These are phyloP conservation scores for Colletotrichum siamense DNA, from an alignment of 2,329 filamentous ascomycete species.

Conservation along the genomic window DNA sequence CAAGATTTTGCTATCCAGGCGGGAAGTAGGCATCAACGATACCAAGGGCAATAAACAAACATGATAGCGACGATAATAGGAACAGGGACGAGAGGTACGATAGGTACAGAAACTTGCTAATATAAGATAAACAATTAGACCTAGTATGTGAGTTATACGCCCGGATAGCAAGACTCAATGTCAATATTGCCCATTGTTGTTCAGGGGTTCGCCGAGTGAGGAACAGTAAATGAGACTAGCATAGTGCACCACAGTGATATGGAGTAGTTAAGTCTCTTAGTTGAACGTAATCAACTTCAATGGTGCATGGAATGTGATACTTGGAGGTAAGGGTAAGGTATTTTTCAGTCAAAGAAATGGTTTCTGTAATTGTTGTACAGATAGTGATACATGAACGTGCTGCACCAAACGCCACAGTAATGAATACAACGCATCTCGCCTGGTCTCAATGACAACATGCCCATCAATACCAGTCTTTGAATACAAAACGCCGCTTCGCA, in stretches of 20 bases:
- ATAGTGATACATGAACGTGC: background rate
- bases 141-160: too few species aligned
- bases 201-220: background rate
- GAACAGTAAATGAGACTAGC: background rate
- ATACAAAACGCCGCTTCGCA: background rate
- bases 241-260: background rate
- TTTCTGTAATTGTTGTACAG: background rate
- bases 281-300: background rate
- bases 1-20: too few species aligned
- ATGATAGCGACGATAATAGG: too few species aligned
- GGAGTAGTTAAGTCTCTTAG: background rate
- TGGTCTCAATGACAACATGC: background rate
- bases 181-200: background rate
- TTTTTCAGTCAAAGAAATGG: background rate
- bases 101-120: too few species aligned
- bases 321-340: fast-evolving
- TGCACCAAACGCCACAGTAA: background rate
- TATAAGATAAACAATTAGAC: too few species aligned
- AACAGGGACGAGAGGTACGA: too few species aligned
- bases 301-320: background rate
- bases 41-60: too few species aligned
- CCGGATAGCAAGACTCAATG: too few species aligned
- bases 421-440: background rate
- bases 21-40: too few species aligned
- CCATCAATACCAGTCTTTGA: background rate